A percentile compares a stretch with the other conserved stretches of the same genome.
Evolutionary conservation across 176 grass and related monocot genomes (phyloP).

Genomic region (Phoenix roebelenii): DNA sequence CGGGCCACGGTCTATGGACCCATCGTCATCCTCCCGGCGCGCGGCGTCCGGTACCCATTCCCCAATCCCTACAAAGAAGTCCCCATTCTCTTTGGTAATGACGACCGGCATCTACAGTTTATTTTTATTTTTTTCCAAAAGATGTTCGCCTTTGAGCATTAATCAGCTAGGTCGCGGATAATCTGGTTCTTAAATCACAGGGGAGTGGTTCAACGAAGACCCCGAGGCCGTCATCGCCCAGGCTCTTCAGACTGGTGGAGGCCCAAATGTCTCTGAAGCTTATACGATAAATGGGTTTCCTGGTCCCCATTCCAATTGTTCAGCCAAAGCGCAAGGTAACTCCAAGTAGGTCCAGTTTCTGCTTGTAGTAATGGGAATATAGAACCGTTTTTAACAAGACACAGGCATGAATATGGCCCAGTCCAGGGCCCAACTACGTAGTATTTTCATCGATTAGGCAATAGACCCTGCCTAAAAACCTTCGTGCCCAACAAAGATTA

Average conservation of each 20-base stretch:
- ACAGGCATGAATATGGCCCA: no score
- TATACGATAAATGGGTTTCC: constrained; percentile 70
- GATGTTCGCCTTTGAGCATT: not conserved
- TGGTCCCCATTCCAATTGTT: constrained; percentile 59
- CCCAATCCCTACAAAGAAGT: constrained; percentile 1
- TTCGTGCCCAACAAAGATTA: no score
- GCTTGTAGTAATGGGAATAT: no score
- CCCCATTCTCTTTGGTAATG: constrained; percentile 1
- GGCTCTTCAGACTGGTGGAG: constrained; percentile 50
- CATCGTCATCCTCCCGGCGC: not conserved
- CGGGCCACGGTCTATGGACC: constrained; percentile 1
- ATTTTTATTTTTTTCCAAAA: not conserved
- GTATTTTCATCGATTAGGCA: no score
- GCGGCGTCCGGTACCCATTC: not conserved
- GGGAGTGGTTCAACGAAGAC: constrained; percentile 65
- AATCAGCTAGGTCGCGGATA: not conserved
- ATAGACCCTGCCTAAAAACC: no score
- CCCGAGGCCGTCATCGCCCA: constrained; percentile 53
- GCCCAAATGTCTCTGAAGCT: constrained; percentile 54
- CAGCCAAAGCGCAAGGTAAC: constrained; percentile 5
- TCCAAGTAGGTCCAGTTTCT: no score
- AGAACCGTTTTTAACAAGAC: no score
- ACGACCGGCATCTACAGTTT: not conserved
- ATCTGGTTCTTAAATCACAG: constrained; percentile 16
- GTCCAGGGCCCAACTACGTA: no score